Base-by-base conservation (phyloP, 1,139 yeast genomes). In the Martiniozyma asiatica region DNA sequence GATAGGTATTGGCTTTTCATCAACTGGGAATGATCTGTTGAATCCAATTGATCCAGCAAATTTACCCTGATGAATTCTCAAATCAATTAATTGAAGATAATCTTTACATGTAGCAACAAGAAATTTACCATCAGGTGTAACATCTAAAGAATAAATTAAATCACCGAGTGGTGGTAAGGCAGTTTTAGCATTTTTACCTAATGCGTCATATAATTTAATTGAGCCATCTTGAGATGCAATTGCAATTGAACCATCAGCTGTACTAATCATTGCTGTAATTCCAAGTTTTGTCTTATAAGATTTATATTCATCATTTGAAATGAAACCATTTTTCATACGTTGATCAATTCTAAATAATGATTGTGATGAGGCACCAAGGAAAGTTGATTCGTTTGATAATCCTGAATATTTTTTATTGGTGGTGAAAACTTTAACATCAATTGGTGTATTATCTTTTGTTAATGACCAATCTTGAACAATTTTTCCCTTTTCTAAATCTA, bases 111-210 rank as follows among this genome's bases (percentile, higher is more conserved):
- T 84, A 2, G 85, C 92, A 37, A 85, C 58, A 25, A 84, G 46
- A 81, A 87, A 84, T 45, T 70, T 63, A 34, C 95, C 95, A 49
- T 80, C 92, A 15, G 77, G 72, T 6, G 93, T 73, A 1, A 70
- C 72, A 36, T 79, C 87, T 17, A 81, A 45, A 16, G 79, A 79
- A 29, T 63, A 56, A 29, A 79, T 69, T 3, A 73, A 59, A 41
- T 81, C 92, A 11, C 94, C 94, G 33, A 84, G 58, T 0, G 93
- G 82, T 1, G 94, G 94, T 23, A 84, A 56, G 14, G 69, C 63
- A 1, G 89, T 74, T 55, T 77, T 81, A 1, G 94, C 94, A 42
- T 67, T 69, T 35, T 65, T 61, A 11, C 94, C 94, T 10, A 82
- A 47, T 37, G 67, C 59, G 52, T 82, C 82, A 50, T 67, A 82